Evolutionary conservation across 257 asterid species (phyloP).

Genomic region (Eustoma russellianum): DNA sequence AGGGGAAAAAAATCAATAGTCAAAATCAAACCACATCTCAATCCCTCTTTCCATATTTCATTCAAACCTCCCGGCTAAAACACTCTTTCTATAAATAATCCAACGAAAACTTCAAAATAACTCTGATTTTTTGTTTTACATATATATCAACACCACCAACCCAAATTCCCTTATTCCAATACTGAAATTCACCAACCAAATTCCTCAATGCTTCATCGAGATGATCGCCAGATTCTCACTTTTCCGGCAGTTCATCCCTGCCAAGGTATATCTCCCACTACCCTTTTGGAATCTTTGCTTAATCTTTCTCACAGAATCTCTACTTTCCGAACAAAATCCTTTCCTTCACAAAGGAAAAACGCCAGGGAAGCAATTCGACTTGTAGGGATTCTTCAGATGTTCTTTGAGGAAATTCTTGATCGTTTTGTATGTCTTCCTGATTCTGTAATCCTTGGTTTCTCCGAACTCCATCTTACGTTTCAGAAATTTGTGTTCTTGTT

Average conservation of each 20-base stretch:
- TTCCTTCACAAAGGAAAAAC: conserved; percentile 38
- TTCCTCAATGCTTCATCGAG: conserved; percentile 30
- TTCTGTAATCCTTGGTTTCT: conserved; percentile 39
- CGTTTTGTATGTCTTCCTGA: conserved; percentile 8
- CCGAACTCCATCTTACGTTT: conserved; percentile 58
- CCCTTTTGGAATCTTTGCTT: conserved; percentile 48
- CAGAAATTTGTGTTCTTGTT: conserved; percentile 45
- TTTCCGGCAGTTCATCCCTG: conserved; percentile 71
- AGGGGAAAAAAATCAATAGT: not conserved
- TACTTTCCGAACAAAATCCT: conserved; percentile 23
- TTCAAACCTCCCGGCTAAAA: not conserved
- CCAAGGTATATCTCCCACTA: conserved; percentile 44
- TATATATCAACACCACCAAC: not conserved
- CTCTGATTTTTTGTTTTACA: not conserved
- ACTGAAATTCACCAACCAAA: not conserved
- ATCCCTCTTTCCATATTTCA: too few species aligned
- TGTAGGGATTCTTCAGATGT: conserved; percentile 41
- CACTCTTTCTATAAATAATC: conserved; percentile 1
- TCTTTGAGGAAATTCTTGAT: conserved; percentile 51
- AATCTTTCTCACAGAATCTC: conserved; percentile 31
- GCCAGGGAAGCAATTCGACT: conserved; percentile 57
- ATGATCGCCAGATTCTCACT: conserved; percentile 55
- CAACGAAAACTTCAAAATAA: not conserved
- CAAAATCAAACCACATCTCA: not conserved
- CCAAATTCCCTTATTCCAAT: not conserved